Base-by-base conservation (phyloP, 2,329 filamentous ascomycete species). In the Drechslerella stenobrocha region DNA sequence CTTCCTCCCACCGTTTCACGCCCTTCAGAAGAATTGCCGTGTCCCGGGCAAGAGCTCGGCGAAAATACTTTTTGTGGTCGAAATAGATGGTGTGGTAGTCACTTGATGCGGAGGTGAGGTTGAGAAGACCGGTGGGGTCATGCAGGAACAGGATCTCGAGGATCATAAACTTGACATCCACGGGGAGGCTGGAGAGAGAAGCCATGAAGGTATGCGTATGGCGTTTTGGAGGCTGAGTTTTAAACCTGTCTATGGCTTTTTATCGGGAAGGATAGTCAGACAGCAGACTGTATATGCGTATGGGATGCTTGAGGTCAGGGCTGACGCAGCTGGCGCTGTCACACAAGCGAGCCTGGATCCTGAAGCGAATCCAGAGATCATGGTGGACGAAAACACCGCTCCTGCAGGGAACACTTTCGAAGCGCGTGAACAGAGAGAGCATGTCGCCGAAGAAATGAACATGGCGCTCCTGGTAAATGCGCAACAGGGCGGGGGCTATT, bases 81-180 rank as follows among this genome's bases (percentile, higher is more conserved):
- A 46, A 32, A 20, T 51, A 64, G 13, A 64, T 56, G 11, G 34
- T 37, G 23, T 64, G 56, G 37, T 56, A 64, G 7, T 56, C 51
- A 22, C 59, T 51, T 20, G 59, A 46, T 30, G 51, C 15, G 35
- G 28, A 44, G 13, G 56, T 37, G 2, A 64, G 46, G 2, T 45
- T 15, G n/a, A 40, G 50, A 15, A 64, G 45, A 3, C 23, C 37
- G 7, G 26, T 3, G 9, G 45, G 45, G 37, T 57, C 44, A 0
- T 35, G 15, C 34, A 56, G 56, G 2, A 64, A 37, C 2, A 64
- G 18, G 2, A 46, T 51, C 22, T 44, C 35, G 1, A 64, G 35
- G 11, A 64, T 44, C 13, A 57, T 11, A 37, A 56, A 64, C 24
- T 64, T 64, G 35, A 64, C 22, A 15, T 64, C 59, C 5, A 15